phyloP scores from a whole-genome alignment of 2,329 filamentous ascomycete species.

The Xylaria sp. region DNA sequence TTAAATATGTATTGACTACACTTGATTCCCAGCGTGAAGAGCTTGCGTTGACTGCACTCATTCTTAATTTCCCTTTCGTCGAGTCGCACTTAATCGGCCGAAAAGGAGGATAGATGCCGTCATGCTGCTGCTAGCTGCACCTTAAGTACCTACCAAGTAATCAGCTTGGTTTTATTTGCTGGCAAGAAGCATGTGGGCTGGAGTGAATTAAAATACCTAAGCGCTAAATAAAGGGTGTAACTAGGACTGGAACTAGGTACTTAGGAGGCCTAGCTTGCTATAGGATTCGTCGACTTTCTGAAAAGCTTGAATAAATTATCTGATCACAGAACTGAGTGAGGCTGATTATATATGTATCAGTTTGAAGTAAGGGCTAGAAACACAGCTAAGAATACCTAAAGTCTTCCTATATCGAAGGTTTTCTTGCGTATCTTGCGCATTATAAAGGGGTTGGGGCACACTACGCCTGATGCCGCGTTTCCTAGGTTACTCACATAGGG shows the following conservation, averaged over 20 bases:
- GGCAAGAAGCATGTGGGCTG: background rate
- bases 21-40: background rate
- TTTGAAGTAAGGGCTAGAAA: too few relatives aligned
- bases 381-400: background rate
- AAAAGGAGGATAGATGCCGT: background rate
- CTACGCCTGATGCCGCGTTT: background rate
- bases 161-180: background rate
- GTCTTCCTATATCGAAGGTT: background rate
- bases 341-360: too few relatives aligned
- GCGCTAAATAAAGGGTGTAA: too few relatives aligned
- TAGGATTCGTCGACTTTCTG: background rate
- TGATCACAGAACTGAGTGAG: background rate
- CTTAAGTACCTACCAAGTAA: background rate
- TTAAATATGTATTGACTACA: background rate
- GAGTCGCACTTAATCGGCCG: background rate
- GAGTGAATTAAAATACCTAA: background rate
- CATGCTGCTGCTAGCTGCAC: background rate
- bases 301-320: background rate
- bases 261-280: too few relatives aligned
- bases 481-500: constrained; percentile 1
- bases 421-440: background rate
- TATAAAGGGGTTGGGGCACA: background rate
- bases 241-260: too few relatives aligned
- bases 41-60: background rate
- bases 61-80: constrained; percentile 2